Base-by-base conservation (phyloP, 2,329 filamentous ascomycete genomes). In the Sarocladiaceae sp. region DNA sequence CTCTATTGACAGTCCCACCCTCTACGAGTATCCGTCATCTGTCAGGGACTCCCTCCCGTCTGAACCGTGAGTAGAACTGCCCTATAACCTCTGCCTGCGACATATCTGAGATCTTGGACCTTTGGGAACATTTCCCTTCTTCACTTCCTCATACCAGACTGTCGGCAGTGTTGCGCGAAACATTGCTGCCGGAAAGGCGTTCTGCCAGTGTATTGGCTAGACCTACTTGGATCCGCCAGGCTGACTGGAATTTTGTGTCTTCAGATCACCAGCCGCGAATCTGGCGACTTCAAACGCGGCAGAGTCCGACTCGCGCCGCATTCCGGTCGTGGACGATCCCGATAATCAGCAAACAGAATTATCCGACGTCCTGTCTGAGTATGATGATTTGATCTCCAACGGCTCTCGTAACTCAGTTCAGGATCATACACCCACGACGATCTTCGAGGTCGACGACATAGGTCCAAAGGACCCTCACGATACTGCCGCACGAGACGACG, bases 1-100 rank as follows among this genome's bases (percentile, higher is more conserved):
- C 58, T 78, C 79, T 13, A 64, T 82, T 52, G 80, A 84, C 64
- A 84, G 80, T 62, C 81, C 80, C 55, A 83, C 79, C 28, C 67
- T 84, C 47, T 84, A 84, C 75, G 78, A 82, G 60, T 82, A 80
- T 59, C 75, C 76, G 49, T 56, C 55, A 3, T 49, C 56, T 53
- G 29, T 46, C 10, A 35, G 26, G 5, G 22, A 50, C 44, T 46
- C 28, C n/a, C 50, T 29, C 26, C 35, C 29, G 37, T 49, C 44
- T 36, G 50, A 39, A 31, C 28, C 36, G 57, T 59, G 51, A 59
- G 57, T 54, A 47, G 5, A 28, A 3, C 42, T 18, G 5, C 44
- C 44, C 26, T 31, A 29, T 48, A 29, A 31, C 26, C 44, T 18
- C 11, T 46, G 40, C 40, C 28, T 33, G 40, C 12, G 17, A 17